Conservation (phyloP, 2,329 filamentous ascomycete species). For the Myriosclerotinia scirpicola region DNA sequence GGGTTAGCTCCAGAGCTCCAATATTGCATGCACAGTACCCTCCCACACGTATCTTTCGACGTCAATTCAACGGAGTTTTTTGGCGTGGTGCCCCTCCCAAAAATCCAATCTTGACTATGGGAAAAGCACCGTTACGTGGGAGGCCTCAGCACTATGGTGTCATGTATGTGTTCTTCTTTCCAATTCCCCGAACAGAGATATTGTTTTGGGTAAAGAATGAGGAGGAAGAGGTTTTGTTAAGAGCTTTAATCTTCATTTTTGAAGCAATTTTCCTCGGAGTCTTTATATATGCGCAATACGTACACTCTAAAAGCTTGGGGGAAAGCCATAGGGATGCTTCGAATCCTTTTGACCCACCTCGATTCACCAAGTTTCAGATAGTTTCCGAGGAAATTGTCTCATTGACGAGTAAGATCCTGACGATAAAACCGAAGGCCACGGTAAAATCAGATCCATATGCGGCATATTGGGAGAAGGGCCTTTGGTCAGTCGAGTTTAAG, state of each 20-base stretch:
- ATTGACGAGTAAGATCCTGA: constrained; percentile 67
- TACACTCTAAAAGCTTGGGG: not conserved
- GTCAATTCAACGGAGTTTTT: not conserved
- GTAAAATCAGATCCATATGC: constrained; percentile 41
- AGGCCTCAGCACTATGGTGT: not conserved
- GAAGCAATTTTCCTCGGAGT: not conserved
- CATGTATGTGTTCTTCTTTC: not conserved
- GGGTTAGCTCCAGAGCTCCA: not conserved
- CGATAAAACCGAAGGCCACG: constrained; percentile 49
- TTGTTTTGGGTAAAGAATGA: not conserved
- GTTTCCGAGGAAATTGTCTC: constrained; percentile 62
- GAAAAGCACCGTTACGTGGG: not conserved
- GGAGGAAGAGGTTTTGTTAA: not conserved
- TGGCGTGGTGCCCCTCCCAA: not conserved
- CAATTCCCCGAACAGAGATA: constrained; percentile 7
- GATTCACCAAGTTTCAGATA: constrained; percentile 67
- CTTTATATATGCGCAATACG: not conserved
- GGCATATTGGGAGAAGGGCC: constrained; percentile 58
- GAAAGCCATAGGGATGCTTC: not conserved
- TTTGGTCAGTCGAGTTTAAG: constrained; percentile 91
- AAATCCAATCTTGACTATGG: not conserved
- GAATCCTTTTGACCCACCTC: constrained; percentile 53
- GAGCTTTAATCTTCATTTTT: not conserved
- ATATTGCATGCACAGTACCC: not conserved
- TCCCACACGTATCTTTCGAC: not conserved